phyloP scores from a whole-genome alignment of 768 basidiomycete species.

The Suillus paluster region DNA sequence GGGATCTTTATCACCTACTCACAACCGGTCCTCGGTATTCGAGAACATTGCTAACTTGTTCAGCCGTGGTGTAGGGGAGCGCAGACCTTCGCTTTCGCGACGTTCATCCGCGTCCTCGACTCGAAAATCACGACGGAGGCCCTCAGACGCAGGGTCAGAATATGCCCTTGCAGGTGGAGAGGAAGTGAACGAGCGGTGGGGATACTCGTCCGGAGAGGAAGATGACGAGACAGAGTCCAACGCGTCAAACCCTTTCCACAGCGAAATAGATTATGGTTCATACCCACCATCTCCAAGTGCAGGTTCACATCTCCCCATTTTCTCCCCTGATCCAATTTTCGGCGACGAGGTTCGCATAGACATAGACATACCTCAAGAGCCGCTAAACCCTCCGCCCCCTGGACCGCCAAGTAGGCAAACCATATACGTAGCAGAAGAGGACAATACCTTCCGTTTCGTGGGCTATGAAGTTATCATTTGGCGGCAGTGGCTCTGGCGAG shows the following conservation, averaged over 20 bases:
- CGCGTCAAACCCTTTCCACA: slow-evolving; percentile 38
- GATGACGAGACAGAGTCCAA: slow-evolving; percentile 49
- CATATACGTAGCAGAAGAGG: slow-evolving; percentile 87
- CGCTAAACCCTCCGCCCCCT: slow-evolving; percentile 70
- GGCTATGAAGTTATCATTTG: slow-evolving; percentile 75
- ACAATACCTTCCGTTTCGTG: slow-evolving; percentile 82
- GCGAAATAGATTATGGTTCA: slow-evolving; percentile 75
- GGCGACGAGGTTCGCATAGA: slow-evolving; percentile 85
- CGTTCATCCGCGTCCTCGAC: slow-evolving; percentile 57
- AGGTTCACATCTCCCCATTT: slow-evolving; percentile 61
- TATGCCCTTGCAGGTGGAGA: slow-evolving; percentile 58
- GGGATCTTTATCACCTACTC: slow-evolving; percentile 41
- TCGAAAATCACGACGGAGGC: slow-evolving; percentile 53
- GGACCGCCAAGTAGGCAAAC: slow-evolving; percentile 88
- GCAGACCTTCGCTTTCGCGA: slow-evolving; percentile 61
- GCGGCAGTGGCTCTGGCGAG: slow-evolving; percentile 72
- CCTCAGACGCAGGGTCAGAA: slow-evolving; percentile 63
- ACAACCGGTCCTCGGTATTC: slow-evolving; percentile 52
- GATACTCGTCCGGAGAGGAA: slow-evolving; percentile 87
- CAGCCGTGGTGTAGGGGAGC: slow-evolving; percentile 50
- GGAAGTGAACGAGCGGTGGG: slow-evolving; percentile 82
- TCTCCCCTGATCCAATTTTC: slow-evolving; percentile 78
- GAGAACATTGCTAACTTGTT: slow-evolving; percentile 74
- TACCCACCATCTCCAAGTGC: slow-evolving; percentile 64
- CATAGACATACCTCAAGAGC: slow-evolving; percentile 68